Evolutionary conservation across 495 filamentous ascomycete genomes (phyloP), one percentile per base, ranked within the genome.

Genomic region (Xylaria bambusicola): DNA sequence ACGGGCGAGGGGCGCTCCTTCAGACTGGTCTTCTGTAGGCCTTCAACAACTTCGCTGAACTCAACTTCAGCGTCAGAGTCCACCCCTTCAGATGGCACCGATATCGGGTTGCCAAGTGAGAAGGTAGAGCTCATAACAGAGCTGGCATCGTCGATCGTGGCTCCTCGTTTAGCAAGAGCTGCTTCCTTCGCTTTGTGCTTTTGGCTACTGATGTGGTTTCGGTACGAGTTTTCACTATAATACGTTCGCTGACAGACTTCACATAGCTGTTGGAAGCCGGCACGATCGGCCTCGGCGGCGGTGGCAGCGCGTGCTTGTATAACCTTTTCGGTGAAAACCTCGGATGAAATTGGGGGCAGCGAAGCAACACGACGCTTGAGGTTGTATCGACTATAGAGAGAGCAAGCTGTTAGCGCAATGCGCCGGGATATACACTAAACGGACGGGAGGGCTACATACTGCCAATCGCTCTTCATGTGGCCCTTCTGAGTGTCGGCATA

Each of bases 401-500:
- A 29, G 51, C 58, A 49, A 64, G 58, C 44, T 40, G 44, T 63
- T 56, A 62, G 60, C 53, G 38, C 38, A 50, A 35, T 46, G 54
- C 47, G 36, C 47, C 41, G 6, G 58, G 38, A 58, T 12, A 52
- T 29, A 33, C 33, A 42, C n/a, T 38, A 33, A 40, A 23, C 44
- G 20, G 27, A 55, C 18, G 27, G 20, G 23, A 42, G 35, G 41
- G 48, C 42, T 60, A 85, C 92, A 72, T 85, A 97, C 93, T 98
- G 93, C 93, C 94, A 98, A 73, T 98, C 94, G 65, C 85, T 91
- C 66, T 92, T 91, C 92, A 98, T 98, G 69, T 98, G 94, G 45
- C 85, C 86, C 62, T 92, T 84, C 73, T 98, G 94, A n/a, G 92
- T 84, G 71, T 98, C 93, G 70, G 88, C 88, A 70, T 88, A 89